phyloP scores from a whole-genome alignment of 176 grass and related monocot species.

The Bonia amplexicaulis region DNA sequence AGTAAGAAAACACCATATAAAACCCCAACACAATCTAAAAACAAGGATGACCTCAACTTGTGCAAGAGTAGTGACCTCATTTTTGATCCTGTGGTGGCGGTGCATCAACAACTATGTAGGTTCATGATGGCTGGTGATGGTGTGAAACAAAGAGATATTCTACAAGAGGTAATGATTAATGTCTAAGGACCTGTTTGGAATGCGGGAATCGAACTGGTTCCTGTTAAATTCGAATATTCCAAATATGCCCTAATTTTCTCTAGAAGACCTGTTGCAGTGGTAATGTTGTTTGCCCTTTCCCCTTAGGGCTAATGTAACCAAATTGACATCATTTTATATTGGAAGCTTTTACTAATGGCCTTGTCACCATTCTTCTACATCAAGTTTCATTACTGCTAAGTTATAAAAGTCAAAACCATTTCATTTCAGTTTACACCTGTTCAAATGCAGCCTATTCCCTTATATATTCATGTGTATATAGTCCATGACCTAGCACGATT shows the following conservation, averaged over 20 bases:
- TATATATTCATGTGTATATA: neutral
- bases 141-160: slow-evolving; percentile 69
- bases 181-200: too few species aligned
- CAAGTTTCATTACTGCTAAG: neutral
- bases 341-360: neutral
- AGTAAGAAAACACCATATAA: too few species aligned
- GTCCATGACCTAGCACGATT: neutral
- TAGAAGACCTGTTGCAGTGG: neutral
- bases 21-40: too few species aligned
- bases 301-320: neutral
- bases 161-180: slow-evolving; percentile 52
- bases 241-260: neutral
- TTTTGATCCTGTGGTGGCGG: neutral
- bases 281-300: neutral
- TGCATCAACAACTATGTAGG: slow-evolving; percentile 45
- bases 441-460: neutral
- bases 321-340: neutral
- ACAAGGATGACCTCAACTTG: too few species aligned
- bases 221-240: neutral
- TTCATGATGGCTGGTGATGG: slow-evolving; percentile 96
- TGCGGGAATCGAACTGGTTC: neutral
- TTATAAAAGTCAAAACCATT: slow-evolving; percentile 3
- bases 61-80: neutral
- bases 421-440: neutral
- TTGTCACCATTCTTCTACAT: neutral